Evolutionary conservation across 768 basidiomycete genomes (phyloP).

Genomic region (Mycena latifolia): DNA sequence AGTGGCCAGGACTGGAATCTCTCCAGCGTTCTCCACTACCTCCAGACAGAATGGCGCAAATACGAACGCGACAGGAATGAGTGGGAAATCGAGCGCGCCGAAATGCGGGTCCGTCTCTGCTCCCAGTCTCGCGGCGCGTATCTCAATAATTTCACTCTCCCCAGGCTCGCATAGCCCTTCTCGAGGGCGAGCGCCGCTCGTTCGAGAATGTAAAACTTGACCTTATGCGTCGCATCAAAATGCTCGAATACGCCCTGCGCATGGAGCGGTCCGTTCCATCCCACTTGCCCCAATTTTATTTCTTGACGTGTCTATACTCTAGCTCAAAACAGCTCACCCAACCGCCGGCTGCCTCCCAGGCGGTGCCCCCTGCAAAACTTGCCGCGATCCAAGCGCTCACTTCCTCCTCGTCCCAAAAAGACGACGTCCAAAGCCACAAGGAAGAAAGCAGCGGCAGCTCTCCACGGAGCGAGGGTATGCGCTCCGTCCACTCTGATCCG

Average conservation of each 20-base stretch:
- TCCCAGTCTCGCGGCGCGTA: constrained; percentile 41
- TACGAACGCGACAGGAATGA: constrained; percentile 99
- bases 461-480: constrained; percentile 84
- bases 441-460: constrained; percentile 87
- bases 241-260: constrained; percentile 97
- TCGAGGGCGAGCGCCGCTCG: constrained; percentile 96
- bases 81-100: constrained; percentile 99
- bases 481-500: constrained; percentile 21
- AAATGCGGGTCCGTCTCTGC: constrained; percentile 88
- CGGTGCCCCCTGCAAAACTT: constrained; percentile 76
- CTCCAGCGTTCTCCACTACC: constrained; percentile 94
- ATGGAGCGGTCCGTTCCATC: constrained; percentile 87
- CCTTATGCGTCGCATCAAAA: constrained; percentile 96
- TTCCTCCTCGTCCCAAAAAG: constrained; percentile 69
- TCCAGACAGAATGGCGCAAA: constrained; percentile 97
- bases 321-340: constrained; percentile 87
- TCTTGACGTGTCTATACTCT: constrained; percentile 51
- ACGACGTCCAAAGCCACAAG: constrained; percentile 79
- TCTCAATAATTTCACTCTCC: constrained; percentile 35
- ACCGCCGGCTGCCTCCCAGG: constrained; percentile 59
- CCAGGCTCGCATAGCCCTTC: constrained; percentile 95
- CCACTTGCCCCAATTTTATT: constrained; percentile 30
- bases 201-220: constrained; percentile 98
- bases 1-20: constrained; percentile 86
- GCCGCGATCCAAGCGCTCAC: constrained; percentile 69